Base-by-base conservation (phyloP, 805 yeast species). In the Candida pseudoglaebosa region DNA sequence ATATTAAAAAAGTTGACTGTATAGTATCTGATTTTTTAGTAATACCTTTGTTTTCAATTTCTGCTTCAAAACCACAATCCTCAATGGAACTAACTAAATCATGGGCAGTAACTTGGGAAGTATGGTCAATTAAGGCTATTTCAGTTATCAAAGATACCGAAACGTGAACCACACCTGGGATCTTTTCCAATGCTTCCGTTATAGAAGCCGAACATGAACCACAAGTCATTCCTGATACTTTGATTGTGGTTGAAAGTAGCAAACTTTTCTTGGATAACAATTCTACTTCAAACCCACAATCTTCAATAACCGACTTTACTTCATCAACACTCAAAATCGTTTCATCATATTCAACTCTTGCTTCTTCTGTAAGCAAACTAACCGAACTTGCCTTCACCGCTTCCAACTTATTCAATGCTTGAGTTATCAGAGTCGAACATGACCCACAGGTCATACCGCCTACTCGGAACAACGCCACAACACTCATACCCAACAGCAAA, bases 201-300 rank as follows among this genome's bases (percentile, higher is more conserved):
- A 91, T 77, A 0, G 93, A 66, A 2, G 82, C 70, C 0, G 84
- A 73, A 55, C 98, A 91, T 1, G 95, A 75, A 2, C 93, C 82
- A 54, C 97, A 91, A 2, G 98, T 90, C 97, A 90, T 91, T 2
- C 97, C 97, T 13, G 63, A 58, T 1, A 83, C 65, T 3, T 57
- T 47, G 2, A 70, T 41, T 7, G 17, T 40, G 2, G 52, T 28
- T 16, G 32, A n/a, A 12, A 10, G n/a, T 24, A 17, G 10, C n/a
- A 12, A 12, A 12, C 26, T 7, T n/a, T 19, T 33, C 3, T 36
- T 20, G 4, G 45, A 30, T 14, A 22, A n/a, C 12, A 47, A 13
- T 5, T 19, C 32, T 4, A 44, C 47, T 30, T 42, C 52, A 40
- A 49, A 49, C 5, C 70, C 70, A 37, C 65, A 54, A 37, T 53